Conservation (phyloP, 805 yeast genomes). For the Lipomyces yamanashiensis region DNA sequence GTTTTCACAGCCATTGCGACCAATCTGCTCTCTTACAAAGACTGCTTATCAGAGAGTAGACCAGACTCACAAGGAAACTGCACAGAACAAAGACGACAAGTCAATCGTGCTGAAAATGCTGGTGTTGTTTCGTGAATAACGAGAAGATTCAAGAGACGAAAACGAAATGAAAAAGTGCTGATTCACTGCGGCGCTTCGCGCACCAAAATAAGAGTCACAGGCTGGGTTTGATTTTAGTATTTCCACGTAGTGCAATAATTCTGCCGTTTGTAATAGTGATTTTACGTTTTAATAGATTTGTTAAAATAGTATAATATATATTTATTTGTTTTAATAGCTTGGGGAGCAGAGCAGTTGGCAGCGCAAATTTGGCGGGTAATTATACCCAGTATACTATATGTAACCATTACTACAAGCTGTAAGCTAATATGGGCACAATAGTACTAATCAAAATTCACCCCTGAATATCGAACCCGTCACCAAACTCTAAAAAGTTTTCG, state of each 20-base stretch:
- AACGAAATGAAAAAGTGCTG: constrained; percentile 6
- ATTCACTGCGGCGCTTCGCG: neutral
- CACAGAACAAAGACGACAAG: neutral
- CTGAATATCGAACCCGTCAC: neutral
- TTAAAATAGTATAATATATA: too few relatives aligned
- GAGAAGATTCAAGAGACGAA: neutral
- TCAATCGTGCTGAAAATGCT: neutral
- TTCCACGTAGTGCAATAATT: neutral
- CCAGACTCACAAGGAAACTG: too few relatives aligned
- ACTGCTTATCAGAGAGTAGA: too few relatives aligned
- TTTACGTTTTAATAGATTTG: too few relatives aligned
- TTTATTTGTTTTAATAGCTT: too few relatives aligned
- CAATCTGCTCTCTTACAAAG: too few relatives aligned
- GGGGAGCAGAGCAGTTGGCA: neutral
- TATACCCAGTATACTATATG: too few relatives aligned
- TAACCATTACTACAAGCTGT: neutral
- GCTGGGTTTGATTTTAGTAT: neutral
- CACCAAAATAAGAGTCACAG: neutral
- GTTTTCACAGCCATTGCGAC: constrained; percentile 6
- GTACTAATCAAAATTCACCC: neutral
- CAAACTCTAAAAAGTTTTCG: constrained; percentile 11
- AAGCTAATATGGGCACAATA: neutral
- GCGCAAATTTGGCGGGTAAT: neutral
- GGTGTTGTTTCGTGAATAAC: neutral
- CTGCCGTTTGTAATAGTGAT: neutral